Conservation (phyloP, 129 eudicot species). For the Glebionis coronaria region DNA sequence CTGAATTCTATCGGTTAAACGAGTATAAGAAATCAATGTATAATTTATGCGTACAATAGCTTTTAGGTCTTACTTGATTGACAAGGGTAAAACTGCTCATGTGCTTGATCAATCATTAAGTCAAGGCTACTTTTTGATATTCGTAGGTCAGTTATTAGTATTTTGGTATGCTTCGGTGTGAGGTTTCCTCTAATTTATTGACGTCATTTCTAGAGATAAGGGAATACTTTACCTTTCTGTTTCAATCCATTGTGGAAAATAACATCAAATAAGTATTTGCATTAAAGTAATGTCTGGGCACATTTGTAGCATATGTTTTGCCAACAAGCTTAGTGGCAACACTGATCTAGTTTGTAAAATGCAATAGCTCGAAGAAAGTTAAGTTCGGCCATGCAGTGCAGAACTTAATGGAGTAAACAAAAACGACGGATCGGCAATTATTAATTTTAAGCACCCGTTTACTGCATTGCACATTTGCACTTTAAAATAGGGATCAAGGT, state of each 20-base stretch:
- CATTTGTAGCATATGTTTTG: too few species aligned
- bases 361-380: too few species aligned
- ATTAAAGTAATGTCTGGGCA: too few species aligned
- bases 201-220: neutral
- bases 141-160: neutral
- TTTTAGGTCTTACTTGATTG: neutral
- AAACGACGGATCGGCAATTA: too few species aligned
- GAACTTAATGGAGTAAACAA: too few species aligned
- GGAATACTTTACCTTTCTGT: neutral
- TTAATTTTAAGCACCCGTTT: too few species aligned
- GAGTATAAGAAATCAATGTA: slow-evolving; percentile 11
- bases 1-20: neutral
- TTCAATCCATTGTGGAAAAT: neutral
- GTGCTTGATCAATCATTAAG: neutral
- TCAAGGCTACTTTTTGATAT: neutral
- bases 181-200: neutral
- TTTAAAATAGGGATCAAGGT: too few species aligned
- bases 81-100: neutral
- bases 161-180: neutral
- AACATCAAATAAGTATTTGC: too few species aligned
- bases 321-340: too few species aligned
- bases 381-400: too few species aligned
- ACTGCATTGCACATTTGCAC: too few species aligned
- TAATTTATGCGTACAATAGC: neutral
- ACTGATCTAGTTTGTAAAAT: too few species aligned